Conservation (phyloP, 1,139 yeast genomes). For the Petasospora fabianii region DNA sequence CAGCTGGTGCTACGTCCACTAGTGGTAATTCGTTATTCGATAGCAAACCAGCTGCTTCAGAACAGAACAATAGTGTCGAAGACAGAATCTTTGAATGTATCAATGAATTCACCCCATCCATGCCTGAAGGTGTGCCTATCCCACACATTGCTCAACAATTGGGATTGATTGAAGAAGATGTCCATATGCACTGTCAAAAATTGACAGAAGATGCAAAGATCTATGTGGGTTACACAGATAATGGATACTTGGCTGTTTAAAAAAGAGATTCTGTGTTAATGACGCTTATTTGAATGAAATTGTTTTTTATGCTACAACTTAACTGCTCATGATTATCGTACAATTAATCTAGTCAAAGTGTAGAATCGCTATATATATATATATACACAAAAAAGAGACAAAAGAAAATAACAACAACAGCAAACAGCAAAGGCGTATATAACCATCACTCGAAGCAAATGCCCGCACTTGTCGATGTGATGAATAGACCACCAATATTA, state of each 20-base stretch:
- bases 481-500: too few relatives aligned
- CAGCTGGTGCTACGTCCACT: constrained; percentile 11
- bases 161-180: constrained; percentile 46
- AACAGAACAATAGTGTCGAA: constrained; percentile 31
- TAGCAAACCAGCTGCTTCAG: constrained; percentile 34
- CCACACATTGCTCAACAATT: constrained; percentile 56
- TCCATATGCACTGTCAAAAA: constrained; percentile 44
- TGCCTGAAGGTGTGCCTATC: constrained; percentile 73
- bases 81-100: constrained; percentile 49
- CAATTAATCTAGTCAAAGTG: too few relatives aligned
- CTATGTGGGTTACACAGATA: constrained; percentile 66
- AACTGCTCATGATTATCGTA: too few relatives aligned
- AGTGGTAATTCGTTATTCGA: constrained; percentile 43
- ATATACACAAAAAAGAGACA: too few relatives aligned
- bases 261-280: too few relatives aligned
- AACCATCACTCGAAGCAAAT: background rate
- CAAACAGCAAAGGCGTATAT: too few relatives aligned
- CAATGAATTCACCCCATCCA: constrained; percentile 48
- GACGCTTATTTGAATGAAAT: too few relatives aligned
- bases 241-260: constrained; percentile 51
- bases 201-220: constrained; percentile 64
- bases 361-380: too few relatives aligned
- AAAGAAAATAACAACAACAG: too few relatives aligned
- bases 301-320: too few relatives aligned
- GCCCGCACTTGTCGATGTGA: too few relatives aligned